A percentile compares a stretch with the other conserved stretches of the same genome.
phyloP scores from a whole-genome alignment of 495 filamentous ascomycete genomes.

The Aspergillus diversus region DNA sequence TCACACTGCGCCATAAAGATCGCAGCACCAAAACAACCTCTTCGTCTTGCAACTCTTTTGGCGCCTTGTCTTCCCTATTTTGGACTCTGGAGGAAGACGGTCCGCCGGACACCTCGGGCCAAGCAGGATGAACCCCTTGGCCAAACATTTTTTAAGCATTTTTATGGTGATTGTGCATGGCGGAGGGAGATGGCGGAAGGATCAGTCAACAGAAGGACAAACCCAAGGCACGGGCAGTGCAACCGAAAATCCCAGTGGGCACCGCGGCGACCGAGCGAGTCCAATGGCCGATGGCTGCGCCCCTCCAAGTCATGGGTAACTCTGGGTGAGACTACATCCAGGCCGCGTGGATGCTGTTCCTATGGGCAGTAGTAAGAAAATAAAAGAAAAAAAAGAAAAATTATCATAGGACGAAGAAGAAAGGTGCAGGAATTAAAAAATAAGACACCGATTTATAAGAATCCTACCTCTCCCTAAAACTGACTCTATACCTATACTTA shows the following conservation, averaged over 20 bases:
- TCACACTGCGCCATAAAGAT: too few species aligned
- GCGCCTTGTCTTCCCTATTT: too few species aligned
- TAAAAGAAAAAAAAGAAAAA: not conserved
- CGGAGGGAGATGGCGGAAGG: not conserved
- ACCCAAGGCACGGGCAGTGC: not conserved
- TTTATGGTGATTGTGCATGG: not conserved
- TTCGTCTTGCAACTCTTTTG: too few species aligned
- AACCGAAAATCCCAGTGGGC: not conserved
- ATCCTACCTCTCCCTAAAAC: not conserved
- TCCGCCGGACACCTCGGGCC: too few species aligned
- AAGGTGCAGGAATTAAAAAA: not conserved
- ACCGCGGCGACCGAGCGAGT: not conserved
- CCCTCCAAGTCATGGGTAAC: not conserved
- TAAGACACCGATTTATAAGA: not conserved
- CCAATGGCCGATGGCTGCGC: not conserved
- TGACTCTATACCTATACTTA: not conserved
- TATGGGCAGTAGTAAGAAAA: not conserved
- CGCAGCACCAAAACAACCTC: too few species aligned
- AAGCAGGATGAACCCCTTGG: too few species aligned
- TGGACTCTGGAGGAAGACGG: too few species aligned
- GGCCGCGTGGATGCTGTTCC: slow-evolving; percentile 2
- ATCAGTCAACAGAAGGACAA: not conserved
- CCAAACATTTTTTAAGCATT: too few species aligned
- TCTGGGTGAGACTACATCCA: not conserved
- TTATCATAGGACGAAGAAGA: not conserved